Evolutionary conservation across 1,139 yeast species (phyloP).

Genomic region (Candida anutae): DNA sequence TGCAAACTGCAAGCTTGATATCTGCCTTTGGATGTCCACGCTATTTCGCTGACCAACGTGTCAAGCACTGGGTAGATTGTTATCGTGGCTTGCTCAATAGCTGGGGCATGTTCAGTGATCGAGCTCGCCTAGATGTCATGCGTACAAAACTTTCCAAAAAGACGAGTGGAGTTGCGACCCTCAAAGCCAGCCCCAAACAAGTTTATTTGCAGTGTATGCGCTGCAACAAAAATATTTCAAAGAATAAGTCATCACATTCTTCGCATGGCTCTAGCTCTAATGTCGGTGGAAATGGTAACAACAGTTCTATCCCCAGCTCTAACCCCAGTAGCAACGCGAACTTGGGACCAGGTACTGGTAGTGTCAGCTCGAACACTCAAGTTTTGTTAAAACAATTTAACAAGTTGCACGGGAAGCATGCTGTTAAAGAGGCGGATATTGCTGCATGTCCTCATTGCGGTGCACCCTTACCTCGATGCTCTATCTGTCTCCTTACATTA

Average conservation of each 20-base stretch:
- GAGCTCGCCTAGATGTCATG: constrained; percentile 83
- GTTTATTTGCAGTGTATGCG: constrained; percentile 72
- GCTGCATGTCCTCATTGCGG: constrained; percentile 78
- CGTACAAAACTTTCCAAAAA: constrained; percentile 59
- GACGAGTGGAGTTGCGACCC: constrained; percentile 38
- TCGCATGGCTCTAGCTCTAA: too few relatives aligned
- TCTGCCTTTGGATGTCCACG: constrained; percentile 78
- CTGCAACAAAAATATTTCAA: constrained; percentile 66
- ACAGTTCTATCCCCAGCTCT: constrained; percentile 1
- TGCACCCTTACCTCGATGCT: constrained; percentile 84
- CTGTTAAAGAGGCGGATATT: constrained; percentile 16
- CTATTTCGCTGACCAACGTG: constrained; percentile 64
- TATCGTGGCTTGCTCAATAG: constrained; percentile 73
- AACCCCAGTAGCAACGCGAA: background rate
- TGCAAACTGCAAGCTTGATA: constrained; percentile 84
- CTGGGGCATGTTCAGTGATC: constrained; percentile 69
- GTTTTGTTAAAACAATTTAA: constrained; percentile 33
- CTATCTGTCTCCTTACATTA: constrained; percentile 74
- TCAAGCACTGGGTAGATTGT: constrained; percentile 69
- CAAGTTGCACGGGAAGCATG: constrained; percentile 12
- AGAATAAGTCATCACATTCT: constrained; percentile 11
- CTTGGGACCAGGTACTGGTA: constrained; percentile 1
- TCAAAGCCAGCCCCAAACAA: constrained; percentile 59
- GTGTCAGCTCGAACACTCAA: constrained; percentile 14
- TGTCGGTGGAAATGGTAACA: constrained; percentile 2